Conservation (phyloP, 2,329 filamentous ascomycete species). For the Parastagonospora avenae region DNA sequence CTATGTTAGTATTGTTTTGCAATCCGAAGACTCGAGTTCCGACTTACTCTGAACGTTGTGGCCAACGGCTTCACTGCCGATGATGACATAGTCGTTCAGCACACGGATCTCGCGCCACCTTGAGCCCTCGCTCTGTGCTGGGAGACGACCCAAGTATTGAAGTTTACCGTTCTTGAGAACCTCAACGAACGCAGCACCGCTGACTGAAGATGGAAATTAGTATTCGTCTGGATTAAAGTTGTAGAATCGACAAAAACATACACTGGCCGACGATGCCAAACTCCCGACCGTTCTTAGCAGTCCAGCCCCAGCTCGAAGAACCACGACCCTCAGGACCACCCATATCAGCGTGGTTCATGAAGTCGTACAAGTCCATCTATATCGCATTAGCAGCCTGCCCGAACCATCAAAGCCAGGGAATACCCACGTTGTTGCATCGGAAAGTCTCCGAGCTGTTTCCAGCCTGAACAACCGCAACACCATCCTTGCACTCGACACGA, state of each 20-base stretch:
- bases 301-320: constrained; percentile 59
- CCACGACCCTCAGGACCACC: constrained; percentile 52
- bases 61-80: constrained; percentile 52
- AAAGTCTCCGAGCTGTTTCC: constrained; percentile 32
- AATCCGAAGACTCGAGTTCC: constrained; percentile 59
- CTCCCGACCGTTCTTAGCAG: constrained; percentile 56
- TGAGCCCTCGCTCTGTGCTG: constrained; percentile 49
- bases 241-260: too few relatives aligned
- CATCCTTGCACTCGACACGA: constrained; percentile 27
- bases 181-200: constrained; percentile 60
- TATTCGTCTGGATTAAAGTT: too few relatives aligned
- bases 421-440: constrained; percentile 28
- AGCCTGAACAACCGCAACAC: constrained; percentile 25
- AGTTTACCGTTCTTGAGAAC: constrained; percentile 56
- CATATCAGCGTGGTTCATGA: constrained; percentile 59
- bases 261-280: constrained; percentile 59
- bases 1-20: constrained; percentile 30
- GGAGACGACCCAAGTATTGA: constrained; percentile 58
- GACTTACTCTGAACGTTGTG: constrained; percentile 56
- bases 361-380: constrained; percentile 61
- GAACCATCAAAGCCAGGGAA: neutral
- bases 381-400: constrained; percentile 24
- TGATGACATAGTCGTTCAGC: constrained; percentile 53
- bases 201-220: constrained; percentile 23
- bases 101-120: constrained; percentile 60